Base-by-base conservation (phyloP, 2,329 filamentous ascomycete species). In the Massarina eburnea region DNA sequence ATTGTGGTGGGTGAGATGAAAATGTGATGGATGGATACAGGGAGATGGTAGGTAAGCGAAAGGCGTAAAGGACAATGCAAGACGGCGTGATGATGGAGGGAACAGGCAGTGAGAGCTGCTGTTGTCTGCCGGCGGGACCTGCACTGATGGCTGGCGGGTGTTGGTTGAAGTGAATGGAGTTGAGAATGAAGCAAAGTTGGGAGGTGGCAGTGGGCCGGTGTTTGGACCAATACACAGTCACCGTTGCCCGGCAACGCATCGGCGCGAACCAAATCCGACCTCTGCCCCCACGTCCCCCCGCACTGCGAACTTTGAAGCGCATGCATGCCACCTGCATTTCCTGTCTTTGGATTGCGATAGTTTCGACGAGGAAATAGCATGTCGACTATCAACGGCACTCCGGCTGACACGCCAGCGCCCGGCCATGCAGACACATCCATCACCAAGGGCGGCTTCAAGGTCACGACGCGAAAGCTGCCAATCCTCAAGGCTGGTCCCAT, bases 401-500 rank as follows among this genome's bases (percentile, higher is more conserved):
- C 65, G 32, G 48, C 59, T 24, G 64, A 69, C 41, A 67, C 66
- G 1, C 56, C 57, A 18, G 61, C 65, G 19, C 66, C 66, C 17
- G 62, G 61, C 43, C 59, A 59, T 26, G 62, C 59, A 27, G 67
- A 65, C 52, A 67, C 62, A 6, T 66, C 66, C 35, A 60, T 71
- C 51, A 67, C 63, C 36, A 64, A 67, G 38, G 51, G 61, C 24
- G 80, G 79, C 61, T 95, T 92, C 77, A 80, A 76, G 60, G 85
- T 97, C 70, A 81, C 82, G 21, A 89, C 89, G 43, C 87, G 90
- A 67, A 96, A 96, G 76, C 84, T 94, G 40, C 94, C 94, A 52
- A 99, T 99, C 70, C 87, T 95, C 59, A 96, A 96, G 71, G 84
- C 91, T 36, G 88, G 81, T 5, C 88, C 91, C 40, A 97, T 99